phyloP scores from a whole-genome alignment of 2,329 filamentous ascomycete genomes.

The Penicillium sp. region DNA sequence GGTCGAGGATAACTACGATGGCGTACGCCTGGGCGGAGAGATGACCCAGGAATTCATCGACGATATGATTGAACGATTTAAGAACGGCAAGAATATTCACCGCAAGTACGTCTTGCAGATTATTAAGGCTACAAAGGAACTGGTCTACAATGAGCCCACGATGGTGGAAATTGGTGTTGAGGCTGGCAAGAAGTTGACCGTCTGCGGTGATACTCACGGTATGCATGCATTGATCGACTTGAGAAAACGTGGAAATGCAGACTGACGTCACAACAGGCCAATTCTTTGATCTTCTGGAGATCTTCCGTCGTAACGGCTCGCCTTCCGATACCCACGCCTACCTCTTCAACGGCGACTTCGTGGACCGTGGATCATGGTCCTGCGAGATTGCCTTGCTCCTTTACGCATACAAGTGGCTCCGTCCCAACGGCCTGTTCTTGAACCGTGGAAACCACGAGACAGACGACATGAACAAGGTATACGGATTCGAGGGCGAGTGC shows the following conservation, averaged over 20 bases:
- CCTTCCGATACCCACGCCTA: conserved; percentile 88
- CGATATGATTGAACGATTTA: conserved; percentile 96
- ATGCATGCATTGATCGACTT: conserved; percentile 19
- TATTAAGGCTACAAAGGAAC: conserved; percentile 80
- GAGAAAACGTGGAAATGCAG: not conserved
- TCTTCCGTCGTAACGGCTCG: conserved; percentile 86
- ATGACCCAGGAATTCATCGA: conserved; percentile 98
- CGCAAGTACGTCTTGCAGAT: conserved; percentile 98
- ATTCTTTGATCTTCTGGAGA: conserved; percentile 95
- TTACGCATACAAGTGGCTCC: conserved; percentile 96
- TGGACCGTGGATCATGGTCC: conserved; percentile 96
- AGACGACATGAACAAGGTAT: conserved; percentile 98
- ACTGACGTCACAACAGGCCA: conserved; percentile 62
- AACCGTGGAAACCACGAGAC: conserved; percentile 99
- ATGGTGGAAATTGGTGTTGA: conserved; percentile 93
- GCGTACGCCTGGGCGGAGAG: conserved; percentile 68
- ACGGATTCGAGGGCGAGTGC: conserved; percentile 98
- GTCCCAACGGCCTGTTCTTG: conserved; percentile 84
- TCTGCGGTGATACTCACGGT: conserved; percentile 98
- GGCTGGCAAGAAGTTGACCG: conserved; percentile 76
- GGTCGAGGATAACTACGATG: conserved; percentile 84
- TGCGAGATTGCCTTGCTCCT: conserved; percentile 92
- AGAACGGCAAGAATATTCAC: conserved; percentile 90
- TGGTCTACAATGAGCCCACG: conserved; percentile 88
- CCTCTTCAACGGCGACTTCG: conserved; percentile 98